Percentiles rank a stretch among this genome's conserved stretches.
phyloP scores from a whole-genome alignment of 331 rosid genomes.

The Cydonia oblonga region DNA sequence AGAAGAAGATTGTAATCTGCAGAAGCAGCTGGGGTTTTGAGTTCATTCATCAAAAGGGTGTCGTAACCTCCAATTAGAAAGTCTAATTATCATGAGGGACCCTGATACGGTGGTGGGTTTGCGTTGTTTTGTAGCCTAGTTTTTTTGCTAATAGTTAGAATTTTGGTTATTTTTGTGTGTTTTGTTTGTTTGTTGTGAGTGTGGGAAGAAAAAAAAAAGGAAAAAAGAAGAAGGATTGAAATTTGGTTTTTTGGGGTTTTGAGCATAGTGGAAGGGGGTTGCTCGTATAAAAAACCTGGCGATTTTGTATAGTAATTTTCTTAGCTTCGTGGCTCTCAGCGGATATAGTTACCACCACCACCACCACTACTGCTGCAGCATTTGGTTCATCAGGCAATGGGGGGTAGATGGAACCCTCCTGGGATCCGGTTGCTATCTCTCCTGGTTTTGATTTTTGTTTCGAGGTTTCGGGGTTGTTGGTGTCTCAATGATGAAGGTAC shows the following conservation, averaged over 20 bases:
- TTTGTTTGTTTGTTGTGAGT: background rate
- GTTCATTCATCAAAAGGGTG: slow-evolving; percentile 26
- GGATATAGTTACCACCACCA: slow-evolving; percentile 28
- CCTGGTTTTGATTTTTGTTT: slow-evolving; percentile 36
- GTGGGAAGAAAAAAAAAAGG: background rate
- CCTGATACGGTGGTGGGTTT: slow-evolving; percentile 29
- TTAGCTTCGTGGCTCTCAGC: slow-evolving; percentile 28
- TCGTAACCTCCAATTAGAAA: slow-evolving; percentile 14
- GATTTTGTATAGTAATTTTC: slow-evolving; percentile 29
- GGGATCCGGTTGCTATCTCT: slow-evolving; percentile 44
- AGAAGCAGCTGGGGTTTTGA: slow-evolving; percentile 24
- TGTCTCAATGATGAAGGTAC: slow-evolving; percentile 76
- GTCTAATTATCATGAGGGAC: slow-evolving; percentile 46
- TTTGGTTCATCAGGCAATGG: slow-evolving; percentile 58
- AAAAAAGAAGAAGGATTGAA: background rate
- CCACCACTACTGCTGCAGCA: slow-evolving; percentile 21
- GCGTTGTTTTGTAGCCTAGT: slow-evolving; percentile 25
- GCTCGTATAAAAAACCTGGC: slow-evolving; percentile 43
- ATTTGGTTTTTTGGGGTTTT: background rate
- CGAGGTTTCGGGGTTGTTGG: slow-evolving; percentile 30
- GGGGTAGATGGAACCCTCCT: slow-evolving; percentile 43
- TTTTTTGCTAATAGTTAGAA: slow-evolving; percentile 20
- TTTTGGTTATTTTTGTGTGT: slow-evolving; percentile 8
- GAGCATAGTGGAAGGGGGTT: slow-evolving; percentile 3
- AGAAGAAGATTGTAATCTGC: slow-evolving; percentile 9